phyloP scores from a whole-genome alignment of 2,329 filamentous ascomycete genomes.

The Aspergillus pseudoviridinutans region DNA sequence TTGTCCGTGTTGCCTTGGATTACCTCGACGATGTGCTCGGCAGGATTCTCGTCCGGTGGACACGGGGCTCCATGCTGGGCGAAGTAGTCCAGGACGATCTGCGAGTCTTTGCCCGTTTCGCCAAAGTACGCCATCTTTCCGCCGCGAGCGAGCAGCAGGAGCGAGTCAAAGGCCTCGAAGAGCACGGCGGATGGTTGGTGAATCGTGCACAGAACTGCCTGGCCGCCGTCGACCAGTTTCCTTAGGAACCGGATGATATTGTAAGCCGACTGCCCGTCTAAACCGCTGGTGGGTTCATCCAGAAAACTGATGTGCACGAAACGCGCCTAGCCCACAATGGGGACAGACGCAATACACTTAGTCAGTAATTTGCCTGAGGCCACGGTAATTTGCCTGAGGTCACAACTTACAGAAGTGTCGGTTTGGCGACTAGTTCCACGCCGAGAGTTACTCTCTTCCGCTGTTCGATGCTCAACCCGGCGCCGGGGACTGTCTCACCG shows the following conservation, averaged over 20 bases:
- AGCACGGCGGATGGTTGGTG: constrained; percentile 66
- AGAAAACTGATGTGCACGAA: constrained; percentile 39
- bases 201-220: constrained; percentile 64
- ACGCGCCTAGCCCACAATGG: no score
- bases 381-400: no score
- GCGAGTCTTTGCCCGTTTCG: constrained; percentile 44
- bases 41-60: constrained; percentile 50
- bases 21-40: constrained; percentile 44
- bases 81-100: constrained; percentile 46
- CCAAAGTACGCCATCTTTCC: constrained; percentile 67
- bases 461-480: constrained; percentile 62
- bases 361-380: no score
- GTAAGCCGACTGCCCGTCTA: constrained; percentile 63
- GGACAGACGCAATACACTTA: no score
- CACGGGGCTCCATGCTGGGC: constrained; percentile 53
- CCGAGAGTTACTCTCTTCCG: constrained; percentile 61
- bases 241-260: constrained; percentile 58
- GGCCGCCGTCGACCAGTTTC: constrained; percentile 62
- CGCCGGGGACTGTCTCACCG: constrained; percentile 38
- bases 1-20: constrained; percentile 25
- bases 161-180: constrained; percentile 63
- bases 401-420: constrained; percentile 29
- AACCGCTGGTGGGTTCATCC: constrained; percentile 58
- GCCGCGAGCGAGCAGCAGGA: constrained; percentile 61
- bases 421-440: constrained; percentile 58